Base-by-base conservation (phyloP, 805 yeast genomes). In the Monosporozyma unispora region DNA sequence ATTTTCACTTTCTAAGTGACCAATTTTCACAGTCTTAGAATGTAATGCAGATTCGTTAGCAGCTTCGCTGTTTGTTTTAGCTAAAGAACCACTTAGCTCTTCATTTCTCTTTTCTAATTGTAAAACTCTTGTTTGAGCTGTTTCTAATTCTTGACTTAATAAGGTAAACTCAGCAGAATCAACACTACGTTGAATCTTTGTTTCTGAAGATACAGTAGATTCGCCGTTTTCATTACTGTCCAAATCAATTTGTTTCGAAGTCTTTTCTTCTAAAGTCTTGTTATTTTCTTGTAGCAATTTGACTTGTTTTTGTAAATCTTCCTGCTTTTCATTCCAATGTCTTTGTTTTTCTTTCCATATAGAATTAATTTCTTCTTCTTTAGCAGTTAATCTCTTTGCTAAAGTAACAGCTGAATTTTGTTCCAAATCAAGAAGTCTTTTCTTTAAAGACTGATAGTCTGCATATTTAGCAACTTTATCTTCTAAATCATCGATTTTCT, bases 61-160 rank as follows among this genome's bases (percentile, higher is more conserved):
- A 3, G 66, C 67, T 9, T 64, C 73, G 48, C 76, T 73, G 37
- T 77, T 77, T 2, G 79, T 73, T 43, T 71, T 66, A 40, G 84
- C 77, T 47, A 89, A 64, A 49, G 84, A 84, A 16, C 80, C 72
- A 51, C 87, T 77, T 48, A 89, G 70, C 46, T 82, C 82, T 59
- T 85, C 86, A 59, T 88, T 90, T 51, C 96, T 74, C 53, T 77
- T 77, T 62, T 88, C 95, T 48, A 89, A 74, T 57, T 84, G 88
- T 46, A 79, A 62, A 1, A 81, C 76, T 50, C 93, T 75, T 48
- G 78, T 69, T 57, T 86, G 85, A 42, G 86, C 77, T 25, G 79
- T 66, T 59, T 86, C 93, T 4, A 84, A 76, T 57, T 90, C 96
- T 51, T 87, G 76, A 1, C 82, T 75, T n/a, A 86, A 72, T 37